Evolutionary conservation across 345 rosid species (phyloP).

Genomic region (Salix arbutifolia): DNA sequence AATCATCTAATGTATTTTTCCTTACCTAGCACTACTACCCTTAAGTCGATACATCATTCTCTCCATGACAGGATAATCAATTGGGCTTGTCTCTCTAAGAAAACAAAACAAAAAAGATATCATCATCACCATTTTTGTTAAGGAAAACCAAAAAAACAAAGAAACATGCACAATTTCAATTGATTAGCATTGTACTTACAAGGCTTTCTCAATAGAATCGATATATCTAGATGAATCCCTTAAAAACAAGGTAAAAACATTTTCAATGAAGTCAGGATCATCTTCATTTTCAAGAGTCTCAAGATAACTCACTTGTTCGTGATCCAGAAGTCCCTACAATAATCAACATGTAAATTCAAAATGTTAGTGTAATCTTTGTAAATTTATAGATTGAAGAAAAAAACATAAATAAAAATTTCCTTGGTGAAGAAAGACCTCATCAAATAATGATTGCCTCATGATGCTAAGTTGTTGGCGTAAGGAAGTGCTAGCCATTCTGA

Average conservation of each 20-base stretch:
- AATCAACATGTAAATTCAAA: not conserved
- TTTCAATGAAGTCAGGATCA: slow-evolving; percentile 1
- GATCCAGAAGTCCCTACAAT: not conserved
- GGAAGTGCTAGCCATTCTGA: not conserved
- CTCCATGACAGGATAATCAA: not conserved
- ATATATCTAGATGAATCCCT: not conserved
- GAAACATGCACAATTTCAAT: not conserved
- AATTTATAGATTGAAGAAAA: not conserved
- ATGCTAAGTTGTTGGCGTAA: not conserved
- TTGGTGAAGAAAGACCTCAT: not conserved
- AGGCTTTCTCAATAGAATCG: not conserved
- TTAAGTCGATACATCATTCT: not conserved
- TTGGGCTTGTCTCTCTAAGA: not conserved
- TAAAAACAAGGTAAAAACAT: not conserved
- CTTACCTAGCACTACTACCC: slow-evolving; percentile 1
- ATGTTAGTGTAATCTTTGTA: not conserved
- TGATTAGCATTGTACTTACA: not conserved
- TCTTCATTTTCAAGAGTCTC: slow-evolving; percentile 2
- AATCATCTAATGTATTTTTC: not conserved
- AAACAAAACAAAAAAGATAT: not conserved
- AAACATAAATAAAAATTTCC: not conserved
- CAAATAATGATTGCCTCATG: not conserved
- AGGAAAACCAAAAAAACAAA: not conserved
- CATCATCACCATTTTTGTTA: not conserved
- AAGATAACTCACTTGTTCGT: not conserved